These are phyloP conservation scores for Mycena vitilis DNA, from an alignment of 768 basidiomycete species.

Conservation along the genomic window DNA sequence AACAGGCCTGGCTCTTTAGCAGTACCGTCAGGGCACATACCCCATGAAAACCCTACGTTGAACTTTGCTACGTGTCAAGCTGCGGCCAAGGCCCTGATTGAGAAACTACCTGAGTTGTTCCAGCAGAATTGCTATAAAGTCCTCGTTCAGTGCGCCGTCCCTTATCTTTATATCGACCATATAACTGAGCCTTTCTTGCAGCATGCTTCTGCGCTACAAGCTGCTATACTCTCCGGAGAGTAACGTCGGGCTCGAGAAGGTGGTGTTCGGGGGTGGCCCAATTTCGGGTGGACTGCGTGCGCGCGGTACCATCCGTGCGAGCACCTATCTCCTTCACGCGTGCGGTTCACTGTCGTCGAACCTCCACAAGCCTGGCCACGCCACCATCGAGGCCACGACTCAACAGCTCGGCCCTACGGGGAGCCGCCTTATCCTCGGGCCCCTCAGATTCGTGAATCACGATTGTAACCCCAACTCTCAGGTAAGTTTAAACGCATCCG, in stretches of 20 bases:
- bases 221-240: conserved; percentile 29
- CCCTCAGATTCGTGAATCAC: conserved; percentile 34
- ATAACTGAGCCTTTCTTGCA: neutral
- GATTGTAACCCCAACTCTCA: conserved; percentile 35
- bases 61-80: conserved; percentile 9
- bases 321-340: conserved; percentile 25
- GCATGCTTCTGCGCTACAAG: conserved; percentile 30
- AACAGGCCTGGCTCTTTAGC: conserved; percentile 9
- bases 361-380: conserved; percentile 15
- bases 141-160: conserved; percentile 13
- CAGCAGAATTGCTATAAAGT: conserved; percentile 14
- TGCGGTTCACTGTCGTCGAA: conserved; percentile 32
- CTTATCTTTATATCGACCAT: too few relatives aligned
- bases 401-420: conserved; percentile 31
- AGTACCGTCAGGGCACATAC: neutral
- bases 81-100: conserved; percentile 18
- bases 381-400: conserved; percentile 26
- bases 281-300: conserved; percentile 29
- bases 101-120: conserved; percentile 8
- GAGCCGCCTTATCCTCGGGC: conserved; percentile 29
- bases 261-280: conserved; percentile 24
- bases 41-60: conserved; percentile 4
- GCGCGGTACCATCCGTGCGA: conserved; percentile 18
- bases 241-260: conserved; percentile 29
- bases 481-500: neutral